Percentiles rank a stretch among this genome's conserved stretches.
Conservation (phyloP, 176 grass and related monocot genomes). For the Thalia dealbata region DNA sequence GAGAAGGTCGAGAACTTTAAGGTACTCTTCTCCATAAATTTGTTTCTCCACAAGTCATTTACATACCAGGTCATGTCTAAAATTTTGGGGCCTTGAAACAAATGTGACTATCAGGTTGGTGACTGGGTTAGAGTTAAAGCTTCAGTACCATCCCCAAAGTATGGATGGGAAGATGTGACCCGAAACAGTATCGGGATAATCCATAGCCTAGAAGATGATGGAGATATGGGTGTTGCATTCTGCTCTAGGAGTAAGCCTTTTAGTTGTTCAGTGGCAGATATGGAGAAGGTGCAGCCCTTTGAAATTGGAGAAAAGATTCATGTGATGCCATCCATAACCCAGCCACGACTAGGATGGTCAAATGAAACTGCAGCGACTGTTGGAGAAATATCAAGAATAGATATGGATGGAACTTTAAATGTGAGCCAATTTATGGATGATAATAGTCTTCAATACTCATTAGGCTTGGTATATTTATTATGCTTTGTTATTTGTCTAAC, state of each 20-base stretch:
- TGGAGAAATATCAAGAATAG: constrained; percentile 76
- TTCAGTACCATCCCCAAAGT: constrained; percentile 92
- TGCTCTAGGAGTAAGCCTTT: constrained; percentile 85
- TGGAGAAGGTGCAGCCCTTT: constrained; percentile 79
- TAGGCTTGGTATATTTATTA: neutral
- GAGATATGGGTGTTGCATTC: constrained; percentile 92
- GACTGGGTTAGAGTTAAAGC: constrained; percentile 95
- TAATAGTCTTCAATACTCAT: neutral
- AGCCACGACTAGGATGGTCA: constrained; percentile 92
- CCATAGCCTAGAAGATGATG: constrained; percentile 93
- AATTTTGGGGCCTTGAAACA: constrained; percentile 9
- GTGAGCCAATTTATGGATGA: constrained; percentile 27
- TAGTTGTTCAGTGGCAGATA: constrained; percentile 77
- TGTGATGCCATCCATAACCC: constrained; percentile 67
- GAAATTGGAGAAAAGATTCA: constrained; percentile 86
- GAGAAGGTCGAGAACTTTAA: constrained; percentile 93
- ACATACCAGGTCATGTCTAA: neutral
- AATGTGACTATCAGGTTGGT: constrained; percentile 51
- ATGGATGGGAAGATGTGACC: constrained; percentile 97
- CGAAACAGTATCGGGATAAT: constrained; percentile 80
- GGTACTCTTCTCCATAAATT: constrained; percentile 26
- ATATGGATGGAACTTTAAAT: constrained; percentile 98
- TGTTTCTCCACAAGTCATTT: neutral
- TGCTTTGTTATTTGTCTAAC: neutral
- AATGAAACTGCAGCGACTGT: constrained; percentile 94